Conservation (phyloP, 169 alveolate species). For the Plasmodium coatneyi region DNA sequence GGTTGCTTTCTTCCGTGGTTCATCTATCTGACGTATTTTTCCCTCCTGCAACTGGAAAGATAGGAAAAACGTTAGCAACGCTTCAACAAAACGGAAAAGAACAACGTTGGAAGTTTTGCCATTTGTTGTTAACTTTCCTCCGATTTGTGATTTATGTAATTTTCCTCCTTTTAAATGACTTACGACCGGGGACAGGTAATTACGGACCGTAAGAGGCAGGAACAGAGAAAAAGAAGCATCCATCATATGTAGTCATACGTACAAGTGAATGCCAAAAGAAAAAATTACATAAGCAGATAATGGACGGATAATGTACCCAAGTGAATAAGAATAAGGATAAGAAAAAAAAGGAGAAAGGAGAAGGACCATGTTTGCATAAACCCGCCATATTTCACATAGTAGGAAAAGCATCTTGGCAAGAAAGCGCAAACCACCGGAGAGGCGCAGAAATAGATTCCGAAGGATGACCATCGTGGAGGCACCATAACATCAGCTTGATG, state of each 20-base stretch:
- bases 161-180: not conserved
- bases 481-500: not conserved
- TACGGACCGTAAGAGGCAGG: not conserved
- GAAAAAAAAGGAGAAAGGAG: not conserved
- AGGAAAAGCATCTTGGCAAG: not conserved
- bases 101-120: not conserved
- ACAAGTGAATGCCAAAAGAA: not conserved
- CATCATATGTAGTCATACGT: not conserved
- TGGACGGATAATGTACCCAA: not conserved
- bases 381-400: not conserved
- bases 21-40: not conserved
- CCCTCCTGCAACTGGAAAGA: not conserved
- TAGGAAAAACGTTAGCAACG: not conserved
- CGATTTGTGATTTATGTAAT: not conserved
- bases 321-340: not conserved
- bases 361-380: not conserved
- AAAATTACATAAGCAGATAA: not conserved
- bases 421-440: not conserved
- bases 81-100: not conserved
- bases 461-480: not conserved
- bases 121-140: not conserved
- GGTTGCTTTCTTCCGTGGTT: not conserved
- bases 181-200: not conserved
- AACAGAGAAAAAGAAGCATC: not conserved
- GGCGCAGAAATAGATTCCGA: not conserved